phyloP scores from a whole-genome alignment of 257 asterid species.

The Plectranthus barbatus region DNA sequence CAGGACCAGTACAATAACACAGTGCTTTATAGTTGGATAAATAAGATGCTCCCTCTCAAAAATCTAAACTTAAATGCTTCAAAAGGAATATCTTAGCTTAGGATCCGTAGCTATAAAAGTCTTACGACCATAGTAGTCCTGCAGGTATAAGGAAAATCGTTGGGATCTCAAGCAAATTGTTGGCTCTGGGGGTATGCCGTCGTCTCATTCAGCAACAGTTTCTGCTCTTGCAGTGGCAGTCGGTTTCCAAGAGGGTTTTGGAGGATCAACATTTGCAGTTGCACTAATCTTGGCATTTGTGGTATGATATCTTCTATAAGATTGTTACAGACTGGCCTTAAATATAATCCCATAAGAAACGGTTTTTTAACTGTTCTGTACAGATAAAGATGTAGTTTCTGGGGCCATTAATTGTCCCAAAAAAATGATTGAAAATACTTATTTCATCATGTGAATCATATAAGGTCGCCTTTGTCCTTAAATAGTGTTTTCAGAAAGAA shows the following conservation, averaged over 20 bases:
- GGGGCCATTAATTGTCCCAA: neutral
- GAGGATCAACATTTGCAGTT: slow-evolving; percentile 62
- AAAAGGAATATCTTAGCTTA: neutral
- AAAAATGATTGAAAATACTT: too few relatives aligned
- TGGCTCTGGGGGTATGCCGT: slow-evolving; percentile 99
- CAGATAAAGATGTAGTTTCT: neutral
- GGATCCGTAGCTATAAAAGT: neutral
- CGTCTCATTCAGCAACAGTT: slow-evolving; percentile 95
- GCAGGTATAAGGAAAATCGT: slow-evolving; percentile 80
- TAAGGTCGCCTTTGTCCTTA: too few relatives aligned
- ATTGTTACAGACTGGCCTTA: neutral
- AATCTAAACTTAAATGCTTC: neutral
- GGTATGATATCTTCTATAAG: slow-evolving; percentile 37
- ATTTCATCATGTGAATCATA: too few relatives aligned
- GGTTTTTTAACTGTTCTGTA: neutral
- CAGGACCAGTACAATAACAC: neutral
- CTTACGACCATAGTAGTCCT: slow-evolving; percentile 28
- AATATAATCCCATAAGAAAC: neutral
- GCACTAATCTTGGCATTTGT: slow-evolving; percentile 77
- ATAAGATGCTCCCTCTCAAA: neutral
- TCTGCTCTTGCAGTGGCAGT: slow-evolving; percentile 77
- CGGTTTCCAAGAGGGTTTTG: slow-evolving; percentile 85
- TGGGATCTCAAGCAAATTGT: slow-evolving; percentile 79
- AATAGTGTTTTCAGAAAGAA: too few relatives aligned
- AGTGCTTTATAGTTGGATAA: neutral